A percentile compares a stretch with the other conserved stretches of the same genome.
phyloP scores from a whole-genome alignment of 2,329 filamentous ascomycete genomes.

The Calonectria leucothoes region DNA sequence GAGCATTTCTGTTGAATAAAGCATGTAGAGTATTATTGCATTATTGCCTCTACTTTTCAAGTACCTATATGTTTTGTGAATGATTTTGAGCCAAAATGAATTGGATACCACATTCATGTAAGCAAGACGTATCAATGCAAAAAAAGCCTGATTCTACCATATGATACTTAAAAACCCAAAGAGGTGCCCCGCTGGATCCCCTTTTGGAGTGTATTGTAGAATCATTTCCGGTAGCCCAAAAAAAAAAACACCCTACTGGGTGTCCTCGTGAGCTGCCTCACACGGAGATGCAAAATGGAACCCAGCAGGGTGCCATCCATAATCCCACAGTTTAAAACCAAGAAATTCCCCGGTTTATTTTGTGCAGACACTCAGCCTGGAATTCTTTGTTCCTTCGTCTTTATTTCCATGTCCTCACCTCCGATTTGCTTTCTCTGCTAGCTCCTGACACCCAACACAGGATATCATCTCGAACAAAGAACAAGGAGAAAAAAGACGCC shows the following conservation, averaged over 20 bases:
- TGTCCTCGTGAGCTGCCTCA: background rate
- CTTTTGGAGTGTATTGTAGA: background rate
- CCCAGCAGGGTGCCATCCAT: background rate
- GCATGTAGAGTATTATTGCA: background rate
- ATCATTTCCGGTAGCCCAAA: background rate
- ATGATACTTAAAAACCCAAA: background rate
- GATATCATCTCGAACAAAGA: background rate
- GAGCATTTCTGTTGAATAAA: background rate
- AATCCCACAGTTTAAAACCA: background rate
- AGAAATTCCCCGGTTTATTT: background rate
- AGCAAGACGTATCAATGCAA: background rate
- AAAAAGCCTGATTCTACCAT: background rate
- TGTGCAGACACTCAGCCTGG: background rate
- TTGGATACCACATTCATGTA: background rate
- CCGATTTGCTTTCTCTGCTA: background rate
- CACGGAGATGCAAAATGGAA: background rate
- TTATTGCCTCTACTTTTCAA: background rate
- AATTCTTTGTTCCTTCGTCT: background rate
- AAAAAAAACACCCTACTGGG: background rate
- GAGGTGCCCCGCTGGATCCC: no score
- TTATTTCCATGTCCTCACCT: background rate
- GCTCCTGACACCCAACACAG: background rate
- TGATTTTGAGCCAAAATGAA: background rate
- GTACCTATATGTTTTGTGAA: background rate
- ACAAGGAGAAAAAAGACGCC: background rate